Base-by-base conservation (phyloP, 169 alveolate genomes). In the Plasmodium inui region DNA sequence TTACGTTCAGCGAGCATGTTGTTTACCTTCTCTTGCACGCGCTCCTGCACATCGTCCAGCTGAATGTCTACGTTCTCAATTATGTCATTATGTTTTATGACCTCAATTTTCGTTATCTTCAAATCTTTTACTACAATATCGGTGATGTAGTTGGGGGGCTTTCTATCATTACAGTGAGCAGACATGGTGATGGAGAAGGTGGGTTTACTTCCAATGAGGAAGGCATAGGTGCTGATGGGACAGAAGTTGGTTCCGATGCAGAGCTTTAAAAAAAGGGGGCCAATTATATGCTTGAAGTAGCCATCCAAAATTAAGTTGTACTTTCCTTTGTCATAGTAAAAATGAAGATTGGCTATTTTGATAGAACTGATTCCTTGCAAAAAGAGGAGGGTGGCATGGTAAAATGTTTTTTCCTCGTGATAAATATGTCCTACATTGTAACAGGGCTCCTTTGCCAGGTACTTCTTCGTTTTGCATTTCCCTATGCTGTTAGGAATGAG, bases 351-450 rank as follows among this genome's bases (percentile, higher is more conserved):
- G 3, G 30, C 61, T 12, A 89, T 79, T 12, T 89, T 78, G 3
- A 89, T 28, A 0, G 94, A 89, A 41, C 89, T 89, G 12, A 89
- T 79, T 12, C 82, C 89, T 89, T 89, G 90, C 46, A 89, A 61
- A 67, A 57, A 89, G 30, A 89, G 72, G n/a, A 89, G 82, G 7
- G 94, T 89, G 10, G 94, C 94, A 89, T 79, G 94, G 72, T 89
- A 89, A 61, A 89, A 89, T 6, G 94, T 89, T 41, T 78, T 89
- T 22, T 89, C 90, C 82, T 89, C 94, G 82, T 89, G 94, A 41
- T 78, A 89, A 9, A 89, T 78, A 78, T 50, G 88, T 6, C 94
- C 94, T 1, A 89, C 46, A 32, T 89, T 80, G 73, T 37, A 89
- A 79, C 94, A 89, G 41, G 94, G 94, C 22, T 57, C 82, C 72